A percentile compares a stretch with the other conserved stretches of the same genome.
phyloP scores from a whole-genome alignment of 106 monocot genomes.

The Hemerocallis citrina region DNA sequence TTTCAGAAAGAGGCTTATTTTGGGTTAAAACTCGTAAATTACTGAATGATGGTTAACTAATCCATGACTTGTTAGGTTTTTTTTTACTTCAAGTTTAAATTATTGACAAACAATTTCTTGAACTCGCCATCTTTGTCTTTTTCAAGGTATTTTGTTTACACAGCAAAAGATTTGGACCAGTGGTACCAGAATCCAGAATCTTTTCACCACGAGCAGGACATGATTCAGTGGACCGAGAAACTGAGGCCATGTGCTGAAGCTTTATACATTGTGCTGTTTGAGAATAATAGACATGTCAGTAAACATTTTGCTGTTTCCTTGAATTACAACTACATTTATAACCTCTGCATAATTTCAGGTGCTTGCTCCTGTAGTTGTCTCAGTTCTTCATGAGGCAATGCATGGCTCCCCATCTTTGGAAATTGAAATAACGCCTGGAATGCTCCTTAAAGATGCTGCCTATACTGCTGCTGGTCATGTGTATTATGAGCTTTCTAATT shows the following conservation, averaged over 20 bases:
- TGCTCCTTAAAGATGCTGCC: constrained; percentile 98
- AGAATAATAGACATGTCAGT: constrained; percentile 82
- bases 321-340: background rate
- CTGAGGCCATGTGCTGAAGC: constrained; percentile 96
- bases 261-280: constrained; percentile 92
- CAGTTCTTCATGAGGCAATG: constrained; percentile 87
- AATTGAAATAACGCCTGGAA: constrained; percentile 65
- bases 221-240: constrained; percentile 95
- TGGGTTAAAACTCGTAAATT: too few species aligned
- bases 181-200: constrained; percentile 85
- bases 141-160: constrained; percentile 73
- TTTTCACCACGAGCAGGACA: constrained; percentile 97
- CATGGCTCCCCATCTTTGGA: constrained; percentile 56
- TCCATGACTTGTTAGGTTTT: too few species aligned
- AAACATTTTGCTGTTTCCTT: background rate
- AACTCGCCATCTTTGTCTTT: too few species aligned
- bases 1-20: too few species aligned
- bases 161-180: constrained; percentile 73
- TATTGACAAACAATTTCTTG: too few species aligned
- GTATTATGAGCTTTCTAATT: constrained; percentile 94
- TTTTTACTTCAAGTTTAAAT: too few species aligned
- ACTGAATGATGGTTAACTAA: too few species aligned
- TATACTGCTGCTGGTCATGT: constrained; percentile 95
- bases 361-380: constrained; percentile 81
- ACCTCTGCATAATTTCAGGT: constrained; percentile 33